Percentiles rank a stretch among this genome's conserved stretches.
These are phyloP conservation scores for Tolypocladium endophyticum DNA, from an alignment of 2,329 filamentous ascomycete species.

Conservation along the genomic window DNA sequence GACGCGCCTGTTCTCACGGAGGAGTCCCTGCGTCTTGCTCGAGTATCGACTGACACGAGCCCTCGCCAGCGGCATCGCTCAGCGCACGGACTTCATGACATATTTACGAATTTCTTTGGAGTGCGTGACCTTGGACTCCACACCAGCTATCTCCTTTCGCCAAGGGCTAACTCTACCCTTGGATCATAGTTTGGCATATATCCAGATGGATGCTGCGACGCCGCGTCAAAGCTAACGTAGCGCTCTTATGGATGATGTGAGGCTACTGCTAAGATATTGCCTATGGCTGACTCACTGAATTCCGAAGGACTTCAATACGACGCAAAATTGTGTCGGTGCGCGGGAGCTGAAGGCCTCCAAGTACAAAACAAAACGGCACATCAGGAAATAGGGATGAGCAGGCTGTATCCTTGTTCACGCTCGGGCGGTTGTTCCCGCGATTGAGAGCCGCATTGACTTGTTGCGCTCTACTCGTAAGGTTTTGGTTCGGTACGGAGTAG, in stretches of 20 bases:
- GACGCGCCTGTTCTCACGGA: too few species aligned
- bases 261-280: background rate
- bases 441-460: too few species aligned
- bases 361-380: background rate
- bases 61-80: background rate
- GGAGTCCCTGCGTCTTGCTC: background rate
- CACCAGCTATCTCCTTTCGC: background rate
- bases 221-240: background rate
- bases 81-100: background rate
- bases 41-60: background rate
- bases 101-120: background rate
- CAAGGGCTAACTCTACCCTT: background rate
- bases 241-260: background rate
- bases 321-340: background rate
- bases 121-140: background rate
- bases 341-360: background rate
- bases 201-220: background rate
- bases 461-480: too few species aligned
- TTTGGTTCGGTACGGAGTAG: too few species aligned
- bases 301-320: background rate
- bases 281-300: background rate
- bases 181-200: background rate
- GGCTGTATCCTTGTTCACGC: background rate
- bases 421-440: too few species aligned
- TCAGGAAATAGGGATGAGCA: background rate